Percentiles rank a stretch among this genome's conserved stretches.
These are phyloP conservation scores for Naganishia liquefaciens DNA, from an alignment of 1,284 basidiomycete species.

Conservation along the genomic window DNA sequence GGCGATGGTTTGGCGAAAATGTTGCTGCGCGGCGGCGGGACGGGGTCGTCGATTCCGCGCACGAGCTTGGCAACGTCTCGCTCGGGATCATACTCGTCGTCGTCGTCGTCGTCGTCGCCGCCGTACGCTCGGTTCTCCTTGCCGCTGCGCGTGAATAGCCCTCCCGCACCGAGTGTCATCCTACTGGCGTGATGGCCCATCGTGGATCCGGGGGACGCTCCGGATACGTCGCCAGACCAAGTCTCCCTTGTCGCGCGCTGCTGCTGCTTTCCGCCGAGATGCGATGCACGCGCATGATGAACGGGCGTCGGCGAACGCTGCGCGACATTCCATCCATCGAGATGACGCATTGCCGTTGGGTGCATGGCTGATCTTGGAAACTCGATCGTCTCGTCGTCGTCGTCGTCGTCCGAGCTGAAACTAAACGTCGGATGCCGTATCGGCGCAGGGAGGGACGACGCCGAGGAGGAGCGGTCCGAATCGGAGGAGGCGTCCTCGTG, in stretches of 20 bases:
- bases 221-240: background rate
- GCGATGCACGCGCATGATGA: background rate
- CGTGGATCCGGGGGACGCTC: constrained; percentile 64
- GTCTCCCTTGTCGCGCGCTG: background rate
- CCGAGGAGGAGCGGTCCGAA: constrained; percentile 5
- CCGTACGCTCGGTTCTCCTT: constrained; percentile 44
- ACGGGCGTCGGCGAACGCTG: constrained; percentile 17
- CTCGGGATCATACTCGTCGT: constrained; percentile 80
- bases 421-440: too few species aligned
- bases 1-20: constrained; percentile 5
- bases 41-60: constrained; percentile 47
- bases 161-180: constrained; percentile 76
- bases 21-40: constrained; percentile 14
- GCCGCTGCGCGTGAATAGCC: constrained; percentile 55
- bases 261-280: too few species aligned
- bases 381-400: constrained; percentile 22
- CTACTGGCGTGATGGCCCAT: constrained; percentile 82
- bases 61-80: constrained; percentile 66
- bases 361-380: constrained; percentile 16
- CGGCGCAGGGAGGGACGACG: background rate
- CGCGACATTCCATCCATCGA: constrained; percentile 10
- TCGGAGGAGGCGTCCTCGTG: background rate
- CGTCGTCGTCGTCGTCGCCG: constrained; percentile 59
- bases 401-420: background rate
- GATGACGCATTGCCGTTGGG: too few species aligned